Percentiles rank a stretch among this genome's conserved stretches.
These are phyloP conservation scores for Populus tremula DNA, from an alignment of 345 rosid genomes.

Conservation along the genomic window DNA sequence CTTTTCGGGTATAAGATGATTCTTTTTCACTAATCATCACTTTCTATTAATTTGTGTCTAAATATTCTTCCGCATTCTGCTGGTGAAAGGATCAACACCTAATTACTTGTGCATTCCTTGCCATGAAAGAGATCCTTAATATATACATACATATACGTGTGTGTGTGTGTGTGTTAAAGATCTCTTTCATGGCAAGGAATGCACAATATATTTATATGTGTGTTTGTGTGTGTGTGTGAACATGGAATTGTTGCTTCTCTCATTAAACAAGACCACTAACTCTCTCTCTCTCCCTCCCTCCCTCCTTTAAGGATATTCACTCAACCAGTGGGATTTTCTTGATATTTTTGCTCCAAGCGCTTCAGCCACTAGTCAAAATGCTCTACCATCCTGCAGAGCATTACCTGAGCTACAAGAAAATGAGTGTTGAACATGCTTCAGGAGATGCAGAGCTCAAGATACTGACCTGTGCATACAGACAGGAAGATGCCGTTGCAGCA, in stretches of 20 bases:
- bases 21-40: too few relatives aligned
- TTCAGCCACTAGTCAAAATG: slow-evolving; percentile 6
- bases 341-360: background rate
- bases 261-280: too few relatives aligned
- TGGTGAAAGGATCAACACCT: too few relatives aligned
- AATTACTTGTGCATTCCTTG: too few relatives aligned
- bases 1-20: background rate
- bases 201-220: too few relatives aligned
- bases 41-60: background rate
- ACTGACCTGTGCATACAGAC: slow-evolving; percentile 20
- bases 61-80: background rate
- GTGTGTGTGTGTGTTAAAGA: too few relatives aligned
- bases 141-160: too few relatives aligned
- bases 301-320: background rate
- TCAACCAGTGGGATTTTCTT: background rate
- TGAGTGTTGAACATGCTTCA: slow-evolving; percentile 6
- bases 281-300: too few relatives aligned
- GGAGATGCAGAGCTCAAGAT: slow-evolving; percentile 7
- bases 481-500: slow-evolving; percentile 17
- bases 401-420: slow-evolving; percentile 23
- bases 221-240: too few relatives aligned
- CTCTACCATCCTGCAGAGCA: slow-evolving; percentile 23
- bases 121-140: too few relatives aligned
- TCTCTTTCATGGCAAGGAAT: too few relatives aligned
- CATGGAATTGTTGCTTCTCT: too few relatives aligned